These are phyloP conservation scores for Beauveria sp. DNA, from an alignment of 2,329 filamentous ascomycete species.

Conservation along the genomic window DNA sequence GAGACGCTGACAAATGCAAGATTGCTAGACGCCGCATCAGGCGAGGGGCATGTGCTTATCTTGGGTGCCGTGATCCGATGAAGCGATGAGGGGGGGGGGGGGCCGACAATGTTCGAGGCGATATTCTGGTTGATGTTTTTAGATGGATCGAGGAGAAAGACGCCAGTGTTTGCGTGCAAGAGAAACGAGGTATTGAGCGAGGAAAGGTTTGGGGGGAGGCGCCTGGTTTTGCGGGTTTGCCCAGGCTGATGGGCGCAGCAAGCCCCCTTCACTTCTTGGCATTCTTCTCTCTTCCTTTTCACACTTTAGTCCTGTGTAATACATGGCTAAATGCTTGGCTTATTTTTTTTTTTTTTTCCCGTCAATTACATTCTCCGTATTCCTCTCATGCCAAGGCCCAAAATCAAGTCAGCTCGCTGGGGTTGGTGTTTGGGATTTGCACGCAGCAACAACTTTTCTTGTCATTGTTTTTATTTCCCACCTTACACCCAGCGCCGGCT, in stretches of 20 bases:
- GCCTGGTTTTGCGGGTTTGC: constrained; percentile 8
- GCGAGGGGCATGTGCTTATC: background rate
- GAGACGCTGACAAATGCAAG: constrained; percentile 10
- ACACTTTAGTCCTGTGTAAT: background rate
- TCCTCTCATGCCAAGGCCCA: constrained; percentile 3
- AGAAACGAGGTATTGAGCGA: background rate
- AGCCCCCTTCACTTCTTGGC: constrained; percentile 7
- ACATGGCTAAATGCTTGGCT: background rate
- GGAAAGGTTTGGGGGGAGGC: background rate
- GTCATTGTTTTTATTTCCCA: too few species aligned
- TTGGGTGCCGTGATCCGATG: background rate
- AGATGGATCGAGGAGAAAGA: background rate
- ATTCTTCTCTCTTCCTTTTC: background rate
- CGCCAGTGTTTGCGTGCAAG: background rate
- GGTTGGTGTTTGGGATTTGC: background rate
- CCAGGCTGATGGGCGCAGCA: constrained; percentile 6
- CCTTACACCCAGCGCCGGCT: too few species aligned
- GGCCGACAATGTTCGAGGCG: background rate
- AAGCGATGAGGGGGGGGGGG: background rate
- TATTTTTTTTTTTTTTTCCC: background rate
- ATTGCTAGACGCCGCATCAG: constrained; percentile 6
- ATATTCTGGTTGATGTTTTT: background rate
- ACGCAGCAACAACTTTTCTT: too few species aligned
- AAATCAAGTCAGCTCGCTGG: background rate
- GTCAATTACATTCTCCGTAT: background rate